Percentiles rank a stretch among this genome's conserved stretches.
Evolutionary conservation across 495 filamentous ascomycete species (phyloP).

Genomic region (Xylaria castorea): DNA sequence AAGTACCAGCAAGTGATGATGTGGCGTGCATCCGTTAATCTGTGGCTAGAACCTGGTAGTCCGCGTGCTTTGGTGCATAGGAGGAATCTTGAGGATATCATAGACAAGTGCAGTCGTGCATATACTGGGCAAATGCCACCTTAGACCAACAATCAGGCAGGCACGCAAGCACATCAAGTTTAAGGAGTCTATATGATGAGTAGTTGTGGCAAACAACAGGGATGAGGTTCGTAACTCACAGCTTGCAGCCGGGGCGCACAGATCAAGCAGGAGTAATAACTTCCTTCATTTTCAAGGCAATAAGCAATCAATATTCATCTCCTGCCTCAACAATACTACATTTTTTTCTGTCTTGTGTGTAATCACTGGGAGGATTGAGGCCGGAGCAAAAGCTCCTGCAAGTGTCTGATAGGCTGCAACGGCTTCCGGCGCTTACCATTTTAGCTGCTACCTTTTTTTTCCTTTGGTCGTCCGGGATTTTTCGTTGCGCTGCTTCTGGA

Average conservation of each 20-base stretch:
- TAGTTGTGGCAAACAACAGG: constrained; percentile 13
- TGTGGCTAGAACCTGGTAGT: constrained; percentile 22
- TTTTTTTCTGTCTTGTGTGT: constrained; percentile 24
- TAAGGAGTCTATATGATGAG: background rate
- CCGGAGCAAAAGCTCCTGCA: constrained; percentile 27
- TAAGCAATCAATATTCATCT: constrained; percentile 9
- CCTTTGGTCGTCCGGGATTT: constrained; percentile 7
- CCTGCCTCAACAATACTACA: constrained; percentile 4
- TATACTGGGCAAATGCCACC: background rate
- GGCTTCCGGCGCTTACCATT: constrained; percentile 25
- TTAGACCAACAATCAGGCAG: background rate
- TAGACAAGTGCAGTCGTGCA: constrained; percentile 11
- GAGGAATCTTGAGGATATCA: constrained; percentile 19
- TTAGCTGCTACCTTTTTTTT: constrained; percentile 21
- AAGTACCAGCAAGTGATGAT: constrained; percentile 9
- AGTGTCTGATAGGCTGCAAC: constrained; percentile 25
- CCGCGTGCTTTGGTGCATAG: constrained; percentile 14
- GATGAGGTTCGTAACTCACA: constrained; percentile 13
- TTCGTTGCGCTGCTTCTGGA: constrained; percentile 23
- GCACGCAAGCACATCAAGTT: constrained; percentile 2
- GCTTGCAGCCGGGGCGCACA: constrained; percentile 17
- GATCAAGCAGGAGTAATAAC: background rate
- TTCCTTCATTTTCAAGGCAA: constrained; percentile 13
- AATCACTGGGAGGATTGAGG: constrained; percentile 23
- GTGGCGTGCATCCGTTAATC: constrained; percentile 8